Conservation (phyloP, 2,329 filamentous ascomycete genomes). For the Incumbomyces lentus region DNA sequence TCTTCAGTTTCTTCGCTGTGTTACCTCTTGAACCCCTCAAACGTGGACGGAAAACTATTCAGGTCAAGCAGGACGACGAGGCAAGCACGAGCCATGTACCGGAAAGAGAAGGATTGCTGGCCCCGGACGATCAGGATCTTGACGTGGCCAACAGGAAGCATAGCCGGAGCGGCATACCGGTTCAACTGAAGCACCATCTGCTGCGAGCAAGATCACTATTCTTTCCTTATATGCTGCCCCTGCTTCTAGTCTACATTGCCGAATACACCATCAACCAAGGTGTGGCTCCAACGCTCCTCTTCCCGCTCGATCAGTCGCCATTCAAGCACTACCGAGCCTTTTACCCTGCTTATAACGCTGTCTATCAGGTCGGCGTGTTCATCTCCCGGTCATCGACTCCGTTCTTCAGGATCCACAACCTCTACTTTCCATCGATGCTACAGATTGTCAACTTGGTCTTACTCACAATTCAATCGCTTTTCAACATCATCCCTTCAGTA, state of each 20-base stretch:
- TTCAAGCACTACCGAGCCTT: conserved; percentile 76
- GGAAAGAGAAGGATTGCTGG: conserved; percentile 26
- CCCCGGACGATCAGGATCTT: conserved; percentile 16
- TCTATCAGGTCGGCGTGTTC: conserved; percentile 93
- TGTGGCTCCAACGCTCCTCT: conserved; percentile 79
- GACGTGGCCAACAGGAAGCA: conserved; percentile 7
- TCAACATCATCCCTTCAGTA: conserved; percentile 71
- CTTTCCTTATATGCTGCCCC: conserved; percentile 74
- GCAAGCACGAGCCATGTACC: conserved; percentile 19
- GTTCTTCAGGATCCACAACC: conserved; percentile 66
- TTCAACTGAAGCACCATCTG: conserved; percentile 44
- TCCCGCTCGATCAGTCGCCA: conserved; percentile 64
- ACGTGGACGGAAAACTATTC: conserved; percentile 33
- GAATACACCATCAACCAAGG: conserved; percentile 98
- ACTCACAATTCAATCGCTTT: conserved; percentile 65
- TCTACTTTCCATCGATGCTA: conserved; percentile 74
- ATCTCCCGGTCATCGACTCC: conserved; percentile 85
- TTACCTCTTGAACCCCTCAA: conserved; percentile 59
- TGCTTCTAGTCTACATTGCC: conserved; percentile 84
- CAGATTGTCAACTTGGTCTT: conserved; percentile 69
- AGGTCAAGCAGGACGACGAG: conserved; percentile 33
- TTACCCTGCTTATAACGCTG: conserved; percentile 87
- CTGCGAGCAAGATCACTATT: conserved; percentile 60
- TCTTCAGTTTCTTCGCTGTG: conserved; percentile 74
- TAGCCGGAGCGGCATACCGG: conserved; percentile 20